Evolutionary conservation across 2,329 filamentous ascomycete genomes (phyloP).

Genomic region (Tolypocladium ophioglossoides): DNA sequence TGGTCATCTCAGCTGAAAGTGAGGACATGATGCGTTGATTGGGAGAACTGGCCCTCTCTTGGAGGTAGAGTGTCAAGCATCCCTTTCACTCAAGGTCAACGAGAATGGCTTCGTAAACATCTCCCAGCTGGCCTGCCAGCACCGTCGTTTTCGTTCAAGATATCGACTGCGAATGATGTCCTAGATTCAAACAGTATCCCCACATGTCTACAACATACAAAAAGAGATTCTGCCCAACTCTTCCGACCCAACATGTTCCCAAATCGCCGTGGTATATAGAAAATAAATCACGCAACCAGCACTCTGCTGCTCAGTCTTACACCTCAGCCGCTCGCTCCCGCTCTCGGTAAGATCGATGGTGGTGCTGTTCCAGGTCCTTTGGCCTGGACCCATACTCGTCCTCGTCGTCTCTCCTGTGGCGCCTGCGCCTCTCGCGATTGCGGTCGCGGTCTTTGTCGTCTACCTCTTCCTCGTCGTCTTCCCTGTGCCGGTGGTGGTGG

Average conservation of each 20-base stretch:
- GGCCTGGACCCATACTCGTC: slow-evolving; percentile 8
- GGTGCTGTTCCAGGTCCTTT: slow-evolving; percentile 7
- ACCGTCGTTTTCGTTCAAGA: not conserved
- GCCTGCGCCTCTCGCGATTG: slow-evolving; percentile 10
- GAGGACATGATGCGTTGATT: not conserved
- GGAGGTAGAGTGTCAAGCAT: too few relatives aligned
- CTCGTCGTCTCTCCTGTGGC: slow-evolving; percentile 10
- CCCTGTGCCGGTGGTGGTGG: slow-evolving; percentile 21
- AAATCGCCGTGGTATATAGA: not conserved
- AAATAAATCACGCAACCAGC: not conserved
- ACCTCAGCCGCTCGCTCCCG: slow-evolving; percentile 6
- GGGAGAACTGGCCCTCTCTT: not conserved
- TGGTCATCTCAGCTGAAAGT: not conserved
- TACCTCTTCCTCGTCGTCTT: slow-evolving; percentile 11
- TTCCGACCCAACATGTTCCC: not conserved
- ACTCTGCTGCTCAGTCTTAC: not conserved
- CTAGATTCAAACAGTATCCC: not conserved
- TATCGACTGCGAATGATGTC: not conserved
- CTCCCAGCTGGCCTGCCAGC: not conserved
- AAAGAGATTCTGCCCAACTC: not conserved
- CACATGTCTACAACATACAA: not conserved
- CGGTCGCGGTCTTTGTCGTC: slow-evolving; percentile 4
- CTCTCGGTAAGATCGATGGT: slow-evolving; percentile 12
- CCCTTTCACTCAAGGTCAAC: too few relatives aligned
- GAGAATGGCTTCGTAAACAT: too few relatives aligned